phyloP scores from a whole-genome alignment of 345 rosid species.

The Pugionium cornutum region DNA sequence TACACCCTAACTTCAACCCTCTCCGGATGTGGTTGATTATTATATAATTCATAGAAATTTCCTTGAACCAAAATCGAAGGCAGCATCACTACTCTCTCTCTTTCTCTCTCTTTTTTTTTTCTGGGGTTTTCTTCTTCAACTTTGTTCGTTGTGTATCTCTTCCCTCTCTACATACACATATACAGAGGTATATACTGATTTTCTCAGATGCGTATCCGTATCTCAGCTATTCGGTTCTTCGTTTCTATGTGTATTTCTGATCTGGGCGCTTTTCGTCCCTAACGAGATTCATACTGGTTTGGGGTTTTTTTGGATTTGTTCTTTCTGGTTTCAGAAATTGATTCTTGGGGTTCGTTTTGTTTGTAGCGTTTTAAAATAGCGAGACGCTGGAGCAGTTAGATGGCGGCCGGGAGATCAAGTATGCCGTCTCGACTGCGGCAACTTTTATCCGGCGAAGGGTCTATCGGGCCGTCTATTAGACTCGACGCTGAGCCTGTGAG shows the following conservation, averaged over 20 bases:
- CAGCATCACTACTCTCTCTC: constrained; percentile 23
- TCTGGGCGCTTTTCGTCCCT: constrained; percentile 20
- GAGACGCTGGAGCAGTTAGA: constrained; percentile 43
- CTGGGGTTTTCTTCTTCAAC: constrained; percentile 34
- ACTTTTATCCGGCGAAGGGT: constrained; percentile 81
- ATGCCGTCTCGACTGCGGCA: constrained; percentile 89
- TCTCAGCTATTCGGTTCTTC: constrained; percentile 3
- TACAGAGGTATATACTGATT: constrained; percentile 13
- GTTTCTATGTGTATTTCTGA: constrained; percentile 24
- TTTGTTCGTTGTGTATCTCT: constrained; percentile 23
- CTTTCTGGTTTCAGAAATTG: constrained; percentile 14
- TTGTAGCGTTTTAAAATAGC: constrained; percentile 46
- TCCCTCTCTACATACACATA: constrained; percentile 10
- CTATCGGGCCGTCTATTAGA: constrained; percentile 71
- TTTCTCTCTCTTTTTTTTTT: not conserved
- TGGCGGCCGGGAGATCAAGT: constrained; percentile 84
- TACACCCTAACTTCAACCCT: constrained; percentile 8
- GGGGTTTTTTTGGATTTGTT: constrained; percentile 17
- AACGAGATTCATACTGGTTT: not conserved
- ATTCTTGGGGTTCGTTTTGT: constrained; percentile 5
- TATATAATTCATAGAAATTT: not conserved
- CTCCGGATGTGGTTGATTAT: constrained; percentile 3
- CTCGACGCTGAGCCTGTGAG: constrained; percentile 90
- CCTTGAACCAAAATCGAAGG: constrained; percentile 22
- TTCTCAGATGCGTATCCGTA: constrained; percentile 24